These are phyloP conservation scores for Ceratocystiopsis brevicomis DNA, from an alignment of 2,329 filamentous ascomycete species.

Conservation along the genomic window DNA sequence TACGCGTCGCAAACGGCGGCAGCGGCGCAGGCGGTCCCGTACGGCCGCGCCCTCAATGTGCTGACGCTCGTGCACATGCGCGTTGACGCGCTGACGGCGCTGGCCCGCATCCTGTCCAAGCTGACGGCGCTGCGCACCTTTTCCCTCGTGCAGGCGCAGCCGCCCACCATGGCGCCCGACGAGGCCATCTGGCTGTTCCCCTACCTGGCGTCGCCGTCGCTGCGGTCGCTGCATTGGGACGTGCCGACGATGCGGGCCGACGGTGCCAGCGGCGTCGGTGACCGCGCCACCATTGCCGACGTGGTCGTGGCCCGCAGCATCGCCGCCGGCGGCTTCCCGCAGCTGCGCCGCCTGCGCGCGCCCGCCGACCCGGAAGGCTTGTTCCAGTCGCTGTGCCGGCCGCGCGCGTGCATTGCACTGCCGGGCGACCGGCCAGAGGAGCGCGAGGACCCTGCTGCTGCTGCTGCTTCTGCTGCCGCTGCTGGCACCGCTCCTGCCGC, in stretches of 20 bases:
- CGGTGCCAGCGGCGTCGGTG: conserved; percentile 11
- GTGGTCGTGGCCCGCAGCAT: conserved; percentile 47
- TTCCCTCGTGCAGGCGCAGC: conserved; percentile 32
- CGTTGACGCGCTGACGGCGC: conserved; percentile 33
- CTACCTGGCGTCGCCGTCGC: conserved; percentile 36
- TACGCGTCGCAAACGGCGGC: conserved; percentile 27
- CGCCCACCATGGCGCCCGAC: conserved; percentile 35
- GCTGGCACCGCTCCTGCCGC: no score
- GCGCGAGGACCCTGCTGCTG: conserved; percentile 1
- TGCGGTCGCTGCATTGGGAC: conserved; percentile 44
- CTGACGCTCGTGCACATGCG: conserved; percentile 38
- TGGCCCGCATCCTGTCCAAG: conserved; percentile 40
- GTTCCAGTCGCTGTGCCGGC: conserved; percentile 51
- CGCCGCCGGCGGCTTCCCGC: conserved; percentile 40
- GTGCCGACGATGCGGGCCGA: conserved; percentile 26
- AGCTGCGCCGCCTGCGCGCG: conserved; percentile 37
- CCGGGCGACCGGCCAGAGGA: conserved; percentile 28
- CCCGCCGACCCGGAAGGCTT: conserved; percentile 51
- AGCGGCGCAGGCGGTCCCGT: no score
- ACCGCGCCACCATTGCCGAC: conserved; percentile 31
- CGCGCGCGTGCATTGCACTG: conserved; percentile 34
- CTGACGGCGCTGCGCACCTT: conserved; percentile 30
- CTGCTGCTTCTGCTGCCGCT: neutral
- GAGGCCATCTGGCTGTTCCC: conserved; percentile 44
- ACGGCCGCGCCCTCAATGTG: conserved; percentile 22